Evolutionary conservation across 495 filamentous ascomycete species (phyloP).

Genomic region (Penicillium odoratum): DNA sequence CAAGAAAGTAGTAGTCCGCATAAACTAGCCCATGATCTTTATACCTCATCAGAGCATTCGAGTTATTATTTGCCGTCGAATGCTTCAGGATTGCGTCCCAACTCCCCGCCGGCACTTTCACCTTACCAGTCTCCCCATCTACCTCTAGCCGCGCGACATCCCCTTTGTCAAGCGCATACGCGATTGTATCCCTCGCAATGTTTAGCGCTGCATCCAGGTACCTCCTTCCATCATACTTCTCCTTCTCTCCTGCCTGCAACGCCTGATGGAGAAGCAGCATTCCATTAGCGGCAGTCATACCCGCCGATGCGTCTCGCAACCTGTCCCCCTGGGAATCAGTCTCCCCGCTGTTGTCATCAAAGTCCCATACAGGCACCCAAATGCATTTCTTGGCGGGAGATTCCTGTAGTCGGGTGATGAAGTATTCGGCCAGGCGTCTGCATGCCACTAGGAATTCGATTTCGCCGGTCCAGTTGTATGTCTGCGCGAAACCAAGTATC

Average conservation of each 20-base stretch:
- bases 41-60: constrained; percentile 31
- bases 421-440: constrained; percentile 33
- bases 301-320: constrained; percentile 43
- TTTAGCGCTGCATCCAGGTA: background rate
- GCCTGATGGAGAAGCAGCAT: constrained; percentile 40
- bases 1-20: constrained; percentile 50
- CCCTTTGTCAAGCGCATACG: background rate
- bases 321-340: constrained; percentile 5
- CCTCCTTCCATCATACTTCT: background rate
- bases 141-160: background rate
- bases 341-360: constrained; percentile 31
- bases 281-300: constrained; percentile 44
- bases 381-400: constrained; percentile 11
- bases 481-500: constrained; percentile 46
- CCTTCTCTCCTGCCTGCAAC: background rate
- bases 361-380: constrained; percentile 45
- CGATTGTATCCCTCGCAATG: background rate
- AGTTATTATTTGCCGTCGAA: constrained; percentile 45
- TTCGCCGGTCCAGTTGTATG: constrained; percentile 44
- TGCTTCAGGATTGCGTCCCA: constrained; percentile 26
- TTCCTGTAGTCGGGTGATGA: constrained; percentile 23
- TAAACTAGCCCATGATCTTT: constrained; percentile 49
- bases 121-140: background rate
- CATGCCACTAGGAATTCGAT: constrained; percentile 35
- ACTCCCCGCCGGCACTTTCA: background rate